Evolutionary conservation across 768 basidiomycete genomes (phyloP).

Genomic region (Sutorius australiensis): DNA sequence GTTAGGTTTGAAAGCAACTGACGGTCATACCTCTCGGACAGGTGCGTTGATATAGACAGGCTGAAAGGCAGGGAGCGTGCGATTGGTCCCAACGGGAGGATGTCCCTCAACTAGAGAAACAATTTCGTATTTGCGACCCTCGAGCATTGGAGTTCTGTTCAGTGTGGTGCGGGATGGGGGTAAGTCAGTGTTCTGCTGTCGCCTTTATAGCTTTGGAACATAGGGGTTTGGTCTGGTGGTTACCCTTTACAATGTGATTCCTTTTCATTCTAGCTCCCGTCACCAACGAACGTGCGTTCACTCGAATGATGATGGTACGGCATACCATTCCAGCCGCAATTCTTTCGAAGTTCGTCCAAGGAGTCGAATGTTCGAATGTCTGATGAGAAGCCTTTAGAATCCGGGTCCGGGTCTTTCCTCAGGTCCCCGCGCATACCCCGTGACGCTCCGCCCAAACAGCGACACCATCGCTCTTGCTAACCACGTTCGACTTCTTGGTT

Average conservation of each 20-base stretch:
- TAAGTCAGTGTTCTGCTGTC: background rate
- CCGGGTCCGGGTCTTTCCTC: too few relatives aligned
- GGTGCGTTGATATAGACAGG: background rate
- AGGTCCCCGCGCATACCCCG: too few relatives aligned
- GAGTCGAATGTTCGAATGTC: background rate
- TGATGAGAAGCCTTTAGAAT: background rate
- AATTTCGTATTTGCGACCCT: background rate
- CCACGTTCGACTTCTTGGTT: too few relatives aligned
- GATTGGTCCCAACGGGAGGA: background rate
- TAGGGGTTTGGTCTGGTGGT: background rate
- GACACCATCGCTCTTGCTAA: too few relatives aligned
- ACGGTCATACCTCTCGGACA: background rate
- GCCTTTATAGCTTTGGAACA: background rate
- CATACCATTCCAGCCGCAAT: too few relatives aligned
- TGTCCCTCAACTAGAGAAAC: background rate
- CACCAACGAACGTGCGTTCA: too few relatives aligned
- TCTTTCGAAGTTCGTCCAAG: background rate
- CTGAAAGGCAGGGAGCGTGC: background rate
- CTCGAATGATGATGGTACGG: background rate
- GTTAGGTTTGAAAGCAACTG: background rate
- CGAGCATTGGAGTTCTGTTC: background rate
- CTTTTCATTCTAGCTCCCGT: too few relatives aligned
- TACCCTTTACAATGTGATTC: background rate
- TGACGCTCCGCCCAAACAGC: too few relatives aligned
- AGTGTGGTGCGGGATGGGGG: background rate